phyloP scores from a whole-genome alignment of 2,329 filamentous ascomycete species.

The Pseudopithomyces chartarum region DNA sequence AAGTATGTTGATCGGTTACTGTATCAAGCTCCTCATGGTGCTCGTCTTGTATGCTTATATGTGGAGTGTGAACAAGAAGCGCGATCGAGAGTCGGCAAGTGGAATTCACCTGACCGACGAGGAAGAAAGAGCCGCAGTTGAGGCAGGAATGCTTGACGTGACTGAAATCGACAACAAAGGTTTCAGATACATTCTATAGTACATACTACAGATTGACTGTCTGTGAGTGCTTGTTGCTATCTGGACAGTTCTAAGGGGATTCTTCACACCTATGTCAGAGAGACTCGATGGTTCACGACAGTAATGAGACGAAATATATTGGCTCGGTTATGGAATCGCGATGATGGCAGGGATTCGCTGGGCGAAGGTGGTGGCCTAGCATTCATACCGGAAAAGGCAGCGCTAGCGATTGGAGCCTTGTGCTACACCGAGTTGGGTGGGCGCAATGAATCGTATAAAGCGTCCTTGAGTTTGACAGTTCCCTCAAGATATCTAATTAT shows the following conservation, averaged over 20 bases:
- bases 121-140: conserved; percentile 57
- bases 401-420: conserved; percentile 1
- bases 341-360: not conserved
- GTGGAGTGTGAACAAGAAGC: conserved; percentile 58
- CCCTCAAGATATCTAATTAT: not conserved
- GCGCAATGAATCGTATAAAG: not conserved
- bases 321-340: no score
- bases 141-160: conserved; percentile 60
- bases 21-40: conserved; percentile 57
- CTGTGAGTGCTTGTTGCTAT: no score
- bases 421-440: not conserved
- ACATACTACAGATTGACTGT: conserved; percentile 15
- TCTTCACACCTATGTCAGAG: not conserved
- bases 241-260: no score
- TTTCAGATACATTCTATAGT: conserved; percentile 57
- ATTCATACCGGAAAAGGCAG: not conserved
- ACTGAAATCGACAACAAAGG: conserved; percentile 62
- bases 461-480: no score
- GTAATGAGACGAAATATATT: no score
- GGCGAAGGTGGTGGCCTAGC: not conserved
- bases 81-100: conserved; percentile 54
- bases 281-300: no score
- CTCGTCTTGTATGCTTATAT: conserved; percentile 61
- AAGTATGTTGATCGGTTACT: conserved; percentile 63
- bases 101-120: conserved; percentile 40